Evolutionary conservation across 1,284 basidiomycete species (phyloP), one percentile per base, ranked within the genome.

Genomic region (Microbotryum scabiosae): DNA sequence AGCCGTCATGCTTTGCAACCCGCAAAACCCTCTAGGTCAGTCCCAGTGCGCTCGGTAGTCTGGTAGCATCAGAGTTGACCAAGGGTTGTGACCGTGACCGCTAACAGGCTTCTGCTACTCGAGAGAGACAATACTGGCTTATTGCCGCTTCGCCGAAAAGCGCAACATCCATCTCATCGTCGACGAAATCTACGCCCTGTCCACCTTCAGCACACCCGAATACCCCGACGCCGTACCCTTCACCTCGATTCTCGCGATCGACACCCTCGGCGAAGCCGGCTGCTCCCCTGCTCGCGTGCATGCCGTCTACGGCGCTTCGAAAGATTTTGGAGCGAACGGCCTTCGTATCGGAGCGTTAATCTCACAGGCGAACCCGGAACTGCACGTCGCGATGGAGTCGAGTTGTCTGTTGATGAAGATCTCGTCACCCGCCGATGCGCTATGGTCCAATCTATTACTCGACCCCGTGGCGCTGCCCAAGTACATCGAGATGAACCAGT

Each of bases 301-400:
- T 63, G 71, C 59, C 43, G 51, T 69, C 5, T 70, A 70, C 51
- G 67, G 76, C 8, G 76, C 77, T 71, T 73, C 70, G 63, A 78
- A 78, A 67, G 77, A 78, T 65, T 78, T 77, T 65, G 76, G 76
- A 57, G 73, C 74, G 48, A 78, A 78, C 65, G 77, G 77, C 8
- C 70, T 66, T 20, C 71, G 76, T 4, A 65, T 78, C 52, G 77
- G 77, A 25, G 71, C 74, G 8, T 70, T 78, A 14, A 70, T 78
- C 50, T 74, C 74, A 10, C 77, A 76, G 58, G 68, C 74, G 56
- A 78, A 78, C 69, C 75, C 74, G 2, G 67, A 74, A 8, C 66
- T 77, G 10, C 70, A 77, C 23, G 55, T 56, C 7, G 59, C 59
- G 23, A 64, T 64, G 62, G 62, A 64, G 49, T 51, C 48, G n/a